Evolutionary conservation across 148 eudicot species (phyloP), one percentile per base, ranked within the genome.

Genomic region (Fallopia convolvulus): DNA sequence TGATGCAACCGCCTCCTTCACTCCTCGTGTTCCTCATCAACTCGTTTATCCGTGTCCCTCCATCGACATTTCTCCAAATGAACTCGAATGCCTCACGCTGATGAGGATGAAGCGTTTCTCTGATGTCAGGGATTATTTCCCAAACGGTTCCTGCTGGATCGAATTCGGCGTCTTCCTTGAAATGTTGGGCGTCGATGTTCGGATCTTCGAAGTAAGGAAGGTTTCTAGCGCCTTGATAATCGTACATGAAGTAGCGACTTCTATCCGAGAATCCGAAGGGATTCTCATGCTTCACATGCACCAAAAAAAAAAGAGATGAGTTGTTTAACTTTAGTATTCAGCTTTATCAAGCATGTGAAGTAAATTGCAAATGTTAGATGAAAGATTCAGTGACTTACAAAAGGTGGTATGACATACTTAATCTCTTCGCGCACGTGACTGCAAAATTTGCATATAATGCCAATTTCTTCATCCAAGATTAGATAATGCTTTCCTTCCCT

Each of bases 31-130:
- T 41, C 47, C 75, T 85, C n/a, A 77, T 80, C 76, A 91, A 83
- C 33, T 89, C 83, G 2, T 84, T 82, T 10, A 90, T 79, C 7
- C 77, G 32, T 48, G 83, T 87, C 21, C 90, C 87, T 14, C 96
- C 98, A 0, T 87, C 83, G 5, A 92, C 76, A 32, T 87, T 92
- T 23, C 71, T 87, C 98, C 98, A 94, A 0, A 94, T 77, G 76
- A 94, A 94, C 80, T 94, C 97, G 42, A 92, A 90, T 0, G 96
- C 98, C 74, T 90, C 89, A 3, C 73, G 83, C 74, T 94, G 98
- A 56, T 94, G 99, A 0, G 86, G 84, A 46, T 80, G 86, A 83
- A 94, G 63, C 0, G 76, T 74, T 3, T 68, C 18, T 74, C 81
- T 86, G 42, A 79, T 26, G n/a, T 88, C 91, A 2, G 95, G 93